Percentiles rank a stretch among this genome's conserved stretches.
These are phyloP conservation scores for Hyphodiscus sp. DNA, from an alignment of 2,329 filamentous ascomycete species.

Conservation along the genomic window DNA sequence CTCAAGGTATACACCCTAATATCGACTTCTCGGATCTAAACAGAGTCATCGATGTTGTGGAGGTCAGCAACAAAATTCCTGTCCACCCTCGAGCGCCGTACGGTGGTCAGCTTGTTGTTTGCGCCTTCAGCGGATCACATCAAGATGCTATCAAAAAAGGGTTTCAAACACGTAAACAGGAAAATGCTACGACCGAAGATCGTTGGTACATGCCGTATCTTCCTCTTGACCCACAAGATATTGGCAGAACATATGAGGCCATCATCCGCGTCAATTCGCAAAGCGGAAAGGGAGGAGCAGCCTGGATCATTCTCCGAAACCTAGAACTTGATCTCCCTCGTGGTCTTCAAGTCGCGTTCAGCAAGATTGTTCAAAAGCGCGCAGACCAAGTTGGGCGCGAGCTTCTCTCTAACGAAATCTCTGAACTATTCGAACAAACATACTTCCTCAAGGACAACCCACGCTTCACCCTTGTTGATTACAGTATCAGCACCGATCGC, in stretches of 20 bases:
- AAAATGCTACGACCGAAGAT: slow-evolving; percentile 53
- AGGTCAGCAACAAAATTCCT: slow-evolving; percentile 91
- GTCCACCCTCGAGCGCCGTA: slow-evolving; percentile 87
- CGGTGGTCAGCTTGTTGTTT: slow-evolving; percentile 84
- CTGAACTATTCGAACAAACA: slow-evolving; percentile 76
- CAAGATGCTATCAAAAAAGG: slow-evolving; percentile 97
- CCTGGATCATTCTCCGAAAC: slow-evolving; percentile 87
- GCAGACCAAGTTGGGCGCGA: slow-evolving; percentile 80
- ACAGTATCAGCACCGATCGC: slow-evolving; percentile 82
- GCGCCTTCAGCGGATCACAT: slow-evolving; percentile 85
- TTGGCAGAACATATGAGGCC: slow-evolving; percentile 94
- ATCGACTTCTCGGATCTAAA: slow-evolving; percentile 91
- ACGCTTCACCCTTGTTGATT: slow-evolving; percentile 82
- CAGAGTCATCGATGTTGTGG: slow-evolving; percentile 79
- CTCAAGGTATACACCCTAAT: slow-evolving; percentile 76
- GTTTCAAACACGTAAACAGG: slow-evolving; percentile 63
- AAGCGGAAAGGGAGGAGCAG: slow-evolving; percentile 87
- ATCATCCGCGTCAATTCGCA: slow-evolving; percentile 98
- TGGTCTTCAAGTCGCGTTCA: slow-evolving; percentile 86
- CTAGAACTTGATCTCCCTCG: slow-evolving; percentile 89
- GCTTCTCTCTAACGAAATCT: slow-evolving; percentile 77
- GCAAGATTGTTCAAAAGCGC: slow-evolving; percentile 73
- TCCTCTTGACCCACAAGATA: slow-evolving; percentile 86
- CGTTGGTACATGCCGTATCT: slow-evolving; percentile 86
- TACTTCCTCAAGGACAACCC: slow-evolving; percentile 83